Evolutionary conservation across 2,329 filamentous ascomycete genomes (phyloP).

Genomic region (Chaetomium sp.): DNA sequence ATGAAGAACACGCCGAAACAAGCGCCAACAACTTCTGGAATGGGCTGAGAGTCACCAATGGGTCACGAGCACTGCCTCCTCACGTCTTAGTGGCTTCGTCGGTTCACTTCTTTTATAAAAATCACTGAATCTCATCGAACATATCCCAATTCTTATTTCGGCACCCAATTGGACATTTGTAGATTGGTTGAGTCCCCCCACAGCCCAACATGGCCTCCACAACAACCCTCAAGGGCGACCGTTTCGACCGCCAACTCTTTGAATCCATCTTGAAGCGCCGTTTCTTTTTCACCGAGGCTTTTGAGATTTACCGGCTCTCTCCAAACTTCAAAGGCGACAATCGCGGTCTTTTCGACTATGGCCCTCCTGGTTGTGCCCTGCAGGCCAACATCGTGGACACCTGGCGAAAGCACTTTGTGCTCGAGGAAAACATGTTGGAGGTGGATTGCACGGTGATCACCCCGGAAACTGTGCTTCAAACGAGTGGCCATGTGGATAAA

Average conservation of each 20-base stretch:
- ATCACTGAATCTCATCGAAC: not conserved
- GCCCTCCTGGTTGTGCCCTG: conserved; percentile 58
- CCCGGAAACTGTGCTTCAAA: conserved; percentile 1
- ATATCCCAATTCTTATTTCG: too few species aligned
- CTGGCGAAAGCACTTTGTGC: conserved; percentile 52
- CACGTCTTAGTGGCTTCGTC: too few species aligned
- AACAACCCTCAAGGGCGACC: conserved; percentile 32
- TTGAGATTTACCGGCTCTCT: conserved; percentile 56
- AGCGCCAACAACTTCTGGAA: too few species aligned
- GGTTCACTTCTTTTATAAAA: too few species aligned
- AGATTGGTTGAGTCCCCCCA: not conserved
- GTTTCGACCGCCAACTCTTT: conserved; percentile 56
- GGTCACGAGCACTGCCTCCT: too few species aligned
- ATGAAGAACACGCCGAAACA: too few species aligned
- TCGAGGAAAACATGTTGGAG: conserved; percentile 65
- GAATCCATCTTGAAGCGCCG: conserved; percentile 59
- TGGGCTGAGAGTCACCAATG: too few species aligned
- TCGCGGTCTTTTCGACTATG: conserved; percentile 59
- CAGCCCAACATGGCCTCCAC: not conserved
- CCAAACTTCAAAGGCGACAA: conserved; percentile 20
- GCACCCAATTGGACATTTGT: not conserved
- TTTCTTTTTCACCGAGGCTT: conserved; percentile 61
- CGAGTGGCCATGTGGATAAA: conserved; percentile 5
- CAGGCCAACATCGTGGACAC: conserved; percentile 61
- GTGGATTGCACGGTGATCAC: conserved; percentile 29